These are phyloP conservation scores for Backusella australiensis DNA, from an alignment of 192 early-diverging fungal species.

Conservation along the genomic window DNA sequence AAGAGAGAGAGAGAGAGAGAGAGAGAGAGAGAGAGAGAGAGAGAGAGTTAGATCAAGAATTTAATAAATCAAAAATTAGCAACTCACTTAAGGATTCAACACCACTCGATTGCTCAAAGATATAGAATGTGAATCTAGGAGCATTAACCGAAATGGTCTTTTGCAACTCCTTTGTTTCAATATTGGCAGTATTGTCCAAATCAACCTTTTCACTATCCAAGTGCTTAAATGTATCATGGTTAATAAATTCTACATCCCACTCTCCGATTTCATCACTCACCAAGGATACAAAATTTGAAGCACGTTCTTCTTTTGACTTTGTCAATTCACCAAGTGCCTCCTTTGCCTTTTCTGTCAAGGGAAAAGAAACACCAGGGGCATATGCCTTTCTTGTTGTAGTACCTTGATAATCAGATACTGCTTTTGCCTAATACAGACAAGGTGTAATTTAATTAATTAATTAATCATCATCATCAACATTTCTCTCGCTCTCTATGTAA, in stretches of 20 bases:
- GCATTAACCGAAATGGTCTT: slow-evolving; percentile 49
- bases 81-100: slow-evolving; percentile 46
- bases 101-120: slow-evolving; percentile 47
- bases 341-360: slow-evolving; percentile 56
- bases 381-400: slow-evolving; percentile 60
- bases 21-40: background rate
- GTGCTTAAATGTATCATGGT: slow-evolving; percentile 18
- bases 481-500: background rate
- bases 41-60: background rate
- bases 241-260: background rate
- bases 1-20: background rate
- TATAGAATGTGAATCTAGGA: slow-evolving; percentile 76
- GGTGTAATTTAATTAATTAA: background rate
- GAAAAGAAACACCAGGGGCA: slow-evolving; percentile 63
- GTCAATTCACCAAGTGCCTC: slow-evolving; percentile 58
- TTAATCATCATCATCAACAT: background rate
- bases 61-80: background rate
- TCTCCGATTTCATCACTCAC: slow-evolving; percentile 17
- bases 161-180: slow-evolving; percentile 49
- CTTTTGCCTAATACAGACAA: slow-evolving; percentile 33
- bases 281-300: slow-evolving; percentile 63
- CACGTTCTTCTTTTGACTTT: slow-evolving; percentile 33
- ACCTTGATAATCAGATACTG: slow-evolving; percentile 49
- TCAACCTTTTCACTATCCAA: slow-evolving; percentile 60
- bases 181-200: slow-evolving; percentile 40